Percentiles rank a stretch among this genome's conserved stretches.
Conservation (phyloP, 306 rosid genomes). For the Corylus americana region DNA sequence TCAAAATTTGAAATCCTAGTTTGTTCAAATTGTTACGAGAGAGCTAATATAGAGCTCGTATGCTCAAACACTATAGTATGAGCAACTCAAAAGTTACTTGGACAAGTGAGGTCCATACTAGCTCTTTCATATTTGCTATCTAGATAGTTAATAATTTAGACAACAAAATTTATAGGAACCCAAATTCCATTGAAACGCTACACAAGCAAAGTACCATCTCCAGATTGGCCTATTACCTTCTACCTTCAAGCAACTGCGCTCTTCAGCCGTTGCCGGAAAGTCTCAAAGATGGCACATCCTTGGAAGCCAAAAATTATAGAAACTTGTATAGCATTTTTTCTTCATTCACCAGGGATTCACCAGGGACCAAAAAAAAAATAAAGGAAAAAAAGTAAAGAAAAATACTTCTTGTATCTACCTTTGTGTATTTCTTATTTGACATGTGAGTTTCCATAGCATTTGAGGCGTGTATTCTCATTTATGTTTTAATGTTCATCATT, state of each 20-base stretch:
- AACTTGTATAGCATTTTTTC: conserved; percentile 57
- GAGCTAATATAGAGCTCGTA: too few relatives aligned
- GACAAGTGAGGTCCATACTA: too few relatives aligned
- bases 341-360: conserved; percentile 9
- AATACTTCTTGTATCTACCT: conserved; percentile 35
- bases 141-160: too few relatives aligned
- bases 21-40: too few relatives aligned
- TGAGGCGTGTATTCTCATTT: conserved; percentile 19
- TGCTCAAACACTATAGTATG: too few relatives aligned
- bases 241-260: conserved; percentile 96
- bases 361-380: not conserved
- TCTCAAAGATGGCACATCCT: conserved; percentile 77
- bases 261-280: conserved; percentile 91
- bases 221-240: conserved; percentile 83
- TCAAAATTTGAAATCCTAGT: too few relatives aligned
- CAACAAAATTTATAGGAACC: too few relatives aligned
- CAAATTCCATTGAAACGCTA: conserved; percentile 40
- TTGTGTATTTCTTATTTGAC: conserved; percentile 27
- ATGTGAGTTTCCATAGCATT: conserved; percentile 31
- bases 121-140: too few relatives aligned
- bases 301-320: conserved; percentile 68
- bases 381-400: conserved; percentile 16
- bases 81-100: too few relatives aligned
- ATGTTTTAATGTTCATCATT: conserved; percentile 13
- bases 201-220: conserved; percentile 84